Base-by-base conservation (phyloP, 805 yeast species). In the Yarrowia divulgata region DNA sequence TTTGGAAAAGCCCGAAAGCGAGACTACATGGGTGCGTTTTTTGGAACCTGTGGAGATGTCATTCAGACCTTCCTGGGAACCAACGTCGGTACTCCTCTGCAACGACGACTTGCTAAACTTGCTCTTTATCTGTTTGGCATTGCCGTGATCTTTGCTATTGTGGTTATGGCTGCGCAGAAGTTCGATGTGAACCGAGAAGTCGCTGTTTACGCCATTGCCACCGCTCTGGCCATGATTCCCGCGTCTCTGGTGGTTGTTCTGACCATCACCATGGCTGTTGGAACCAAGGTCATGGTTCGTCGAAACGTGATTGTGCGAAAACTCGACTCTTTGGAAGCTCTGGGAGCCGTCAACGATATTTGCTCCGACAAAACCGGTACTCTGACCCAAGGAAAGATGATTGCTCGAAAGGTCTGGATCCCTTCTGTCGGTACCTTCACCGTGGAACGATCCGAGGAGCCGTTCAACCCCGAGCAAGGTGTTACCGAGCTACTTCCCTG, bases 341-440 rank as follows among this genome's bases (percentile, higher is more conserved):
- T 90, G 55, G 95, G 95, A 32, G 89, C 92, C 19, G 89, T 90
- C 69, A 88, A 88, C 73, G 92, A 89, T 73, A 88, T 90, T 72
- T 90, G 94, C 76, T 90, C 93, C 1, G 95, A 90, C 79, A 90
- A 90, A 75, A 90, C 95, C 9, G 95, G 95, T 71, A 90, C 95
- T 48, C 82, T 90, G 70, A 90, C 95, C 6, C 90, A 88, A 73
- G 94, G 94, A 68, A 87, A 87, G 72, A 90, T 90, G 95, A 82
- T 90, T 74, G 86, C 87, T n/a, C 86, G 84, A 71, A 84, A 85
- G 71, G 88, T 84, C 19, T 90, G 91, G 91, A 75, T 90, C 54
- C 92, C 93, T 9, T 79, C 82, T 7, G 81, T 82, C 49, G 93
- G 93, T 16, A 82, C 88, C 14, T 84, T 82, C 72, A 76, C 83